Evolutionary conservation across 352 stramenopile species (phyloP), one percentile per base, ranked within the genome.

Genomic region (Nothophytophthora sp.): DNA sequence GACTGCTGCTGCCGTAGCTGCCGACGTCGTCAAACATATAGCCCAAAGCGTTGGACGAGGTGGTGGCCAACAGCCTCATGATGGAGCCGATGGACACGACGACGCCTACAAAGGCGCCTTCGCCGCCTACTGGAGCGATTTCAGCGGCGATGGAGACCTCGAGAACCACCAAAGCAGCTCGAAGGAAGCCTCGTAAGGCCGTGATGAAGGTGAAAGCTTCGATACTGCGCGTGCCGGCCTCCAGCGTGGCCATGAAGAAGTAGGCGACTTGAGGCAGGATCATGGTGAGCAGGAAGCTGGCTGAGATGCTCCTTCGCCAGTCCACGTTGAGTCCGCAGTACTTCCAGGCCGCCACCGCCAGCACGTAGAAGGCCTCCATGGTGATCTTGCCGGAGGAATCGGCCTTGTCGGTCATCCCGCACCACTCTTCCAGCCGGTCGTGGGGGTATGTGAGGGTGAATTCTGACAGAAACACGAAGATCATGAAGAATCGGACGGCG

Each of bases 381-480:
- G 77, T 67, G 46, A 82, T 88, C 27, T 81, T 79, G 27, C 63
- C 70, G 1, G 62, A 70, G 0, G 77, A 83, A 24, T 60, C 28
- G 2, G 73, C 40, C 45, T 76, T 78, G 41, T 68, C 45, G 5
- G 60, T 70, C 4, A 86, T 59, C 18, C 55, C 53, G 13, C 62
- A 81, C 52, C 77, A 76, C 28, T 55, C 52, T 16, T 77, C 63
- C 10, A 90, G 60, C 32, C 68, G 59, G 11, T 62, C 45, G 38
- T 79, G 54, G 3, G 74, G 63, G 42, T 81, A 88, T 23, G 54
- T 70, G 40, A 90, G 50, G 13, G 55, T 63, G 40, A 86, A 90
- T 50, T 87, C 73, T 32, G 71, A 73, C 55, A 84, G 65, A 47
- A 81, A 82, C 10, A 79, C 60, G 47, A 83, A 82, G 16, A 84